phyloP scores from a whole-genome alignment of 2,329 filamentous ascomycete species.

The Fusarium humuli region DNA sequence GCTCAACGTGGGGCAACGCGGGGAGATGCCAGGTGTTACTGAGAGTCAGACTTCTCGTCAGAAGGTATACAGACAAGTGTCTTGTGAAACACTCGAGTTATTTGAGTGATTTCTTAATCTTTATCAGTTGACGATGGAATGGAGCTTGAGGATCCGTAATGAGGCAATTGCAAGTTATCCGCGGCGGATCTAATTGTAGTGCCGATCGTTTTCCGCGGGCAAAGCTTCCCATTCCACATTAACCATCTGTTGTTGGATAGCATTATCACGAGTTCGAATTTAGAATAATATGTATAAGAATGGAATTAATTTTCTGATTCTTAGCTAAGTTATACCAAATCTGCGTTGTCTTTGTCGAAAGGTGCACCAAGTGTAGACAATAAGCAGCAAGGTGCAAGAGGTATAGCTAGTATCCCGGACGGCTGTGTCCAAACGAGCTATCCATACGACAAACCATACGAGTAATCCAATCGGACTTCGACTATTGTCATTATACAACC shows the following conservation, averaged over 20 bases:
- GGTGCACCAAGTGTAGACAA: not conserved
- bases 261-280: not conserved
- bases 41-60: not conserved
- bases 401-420: not conserved
- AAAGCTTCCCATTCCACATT: not conserved
- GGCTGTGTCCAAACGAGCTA: not conserved
- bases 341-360: not conserved
- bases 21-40: not conserved
- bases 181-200: constrained; percentile 13
- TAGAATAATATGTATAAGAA: not conserved
- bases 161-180: not conserved
- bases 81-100: not conserved
- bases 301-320: not conserved
- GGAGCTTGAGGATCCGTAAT: not conserved
- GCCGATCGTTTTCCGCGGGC: constrained; percentile 13
- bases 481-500: not conserved
- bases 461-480: not conserved
- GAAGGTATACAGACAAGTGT: not conserved
- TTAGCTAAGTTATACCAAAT: not conserved
- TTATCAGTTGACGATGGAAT: not conserved
- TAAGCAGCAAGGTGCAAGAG: not conserved
- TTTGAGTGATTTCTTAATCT: not conserved
- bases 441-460: constrained; percentile 9
- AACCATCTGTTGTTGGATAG: not conserved
- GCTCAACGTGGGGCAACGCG: constrained; percentile 9